Evolutionary conservation across 2,329 filamentous ascomycete species (phyloP), one percentile per base, ranked within the genome.

Genomic region (Daldinia sp.): DNA sequence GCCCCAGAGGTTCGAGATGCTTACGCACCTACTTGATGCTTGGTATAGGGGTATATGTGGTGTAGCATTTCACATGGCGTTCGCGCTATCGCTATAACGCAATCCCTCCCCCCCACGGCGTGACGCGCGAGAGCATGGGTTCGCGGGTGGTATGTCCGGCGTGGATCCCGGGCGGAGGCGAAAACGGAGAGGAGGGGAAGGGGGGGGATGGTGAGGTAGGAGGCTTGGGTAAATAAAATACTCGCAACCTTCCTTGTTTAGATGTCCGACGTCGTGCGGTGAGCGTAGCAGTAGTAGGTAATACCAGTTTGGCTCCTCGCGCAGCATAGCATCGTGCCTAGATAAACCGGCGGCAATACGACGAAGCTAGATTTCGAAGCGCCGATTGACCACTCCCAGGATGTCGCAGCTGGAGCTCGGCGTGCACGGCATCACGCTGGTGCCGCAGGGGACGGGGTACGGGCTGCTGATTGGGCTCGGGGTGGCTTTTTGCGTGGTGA

Each of bases 391-490:
- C n/a, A n/a, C n/a, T 6, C 27, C 23, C 35, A 4, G 4, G 25
- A 66, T 66, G 63, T 63, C 63, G 43, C 49, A 58, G 11, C 56
- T 66, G 10, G 8, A 55, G 34, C 43, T 66, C 7, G 63, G 63
- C 29, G 41, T 66, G 21, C 56, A 59, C 52, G 60, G 63, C 27
- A 17, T 66, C 3, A 61, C 60, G 37, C 60, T 66, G 23, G 55
- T 66, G 34, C 53, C 63, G 17, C 63, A 66, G 49, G 19, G 13
- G 15, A 66, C 63, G 43, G 77, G 76, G 64, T 83, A 83, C 74
- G 81, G 81, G 61, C 72, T 83, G 17, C 77, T 84, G 39, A 76
- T 83, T 58, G 82, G 81, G 5, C 77, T 84, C 4, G 79, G 79
- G 1, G 72, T 83, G 0, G 63, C 80, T 1, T 84, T 84, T 64